These are phyloP conservation scores for Setaria italica DNA, from an alignment of 202 grass and related monocot genomes.

Conservation along the genomic window DNA sequence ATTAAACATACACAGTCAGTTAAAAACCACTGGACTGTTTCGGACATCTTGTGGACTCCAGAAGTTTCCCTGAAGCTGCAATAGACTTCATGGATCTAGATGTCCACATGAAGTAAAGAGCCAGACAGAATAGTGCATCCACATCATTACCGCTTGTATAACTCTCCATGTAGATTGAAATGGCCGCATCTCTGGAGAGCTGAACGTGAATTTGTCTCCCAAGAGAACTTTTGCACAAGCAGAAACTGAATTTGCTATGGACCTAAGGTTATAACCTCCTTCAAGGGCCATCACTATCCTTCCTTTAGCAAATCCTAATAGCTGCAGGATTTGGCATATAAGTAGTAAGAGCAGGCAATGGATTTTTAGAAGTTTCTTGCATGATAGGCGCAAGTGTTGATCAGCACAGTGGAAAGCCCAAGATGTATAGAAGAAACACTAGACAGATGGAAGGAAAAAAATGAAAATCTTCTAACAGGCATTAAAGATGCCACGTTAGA, in stretches of 20 bases:
- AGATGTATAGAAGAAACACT: slow-evolving; percentile 23
- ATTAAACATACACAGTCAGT: too few species aligned
- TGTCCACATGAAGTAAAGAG: slow-evolving; percentile 10
- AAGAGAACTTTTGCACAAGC: slow-evolving; percentile 84
- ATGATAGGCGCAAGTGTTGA: not conserved
- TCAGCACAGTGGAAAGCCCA: slow-evolving; percentile 27
- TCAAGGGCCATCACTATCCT: slow-evolving; percentile 94
- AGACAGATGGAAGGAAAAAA: slow-evolving; percentile 34
- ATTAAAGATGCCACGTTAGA: not conserved
- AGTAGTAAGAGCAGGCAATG: slow-evolving; percentile 34
- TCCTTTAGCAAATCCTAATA: slow-evolving; percentile 86
- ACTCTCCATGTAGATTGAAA: slow-evolving; percentile 88
- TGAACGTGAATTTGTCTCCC: slow-evolving; percentile 63
- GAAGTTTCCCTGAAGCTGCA: too few species aligned
- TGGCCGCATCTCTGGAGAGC: slow-evolving; percentile 48
- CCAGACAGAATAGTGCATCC: slow-evolving; percentile 41
- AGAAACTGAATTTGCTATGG: slow-evolving; percentile 87
- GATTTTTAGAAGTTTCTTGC: not conserved
- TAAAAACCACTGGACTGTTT: too few species aligned
- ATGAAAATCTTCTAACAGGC: slow-evolving; percentile 1
- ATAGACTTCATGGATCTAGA: not conserved
- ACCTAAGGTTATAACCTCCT: slow-evolving; percentile 93
- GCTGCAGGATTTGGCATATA: slow-evolving; percentile 55
- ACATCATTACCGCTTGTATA: slow-evolving; percentile 73
- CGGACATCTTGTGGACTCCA: too few species aligned